Conservation (phyloP, 164 flowering plant species). For the Piper longum region DNA sequence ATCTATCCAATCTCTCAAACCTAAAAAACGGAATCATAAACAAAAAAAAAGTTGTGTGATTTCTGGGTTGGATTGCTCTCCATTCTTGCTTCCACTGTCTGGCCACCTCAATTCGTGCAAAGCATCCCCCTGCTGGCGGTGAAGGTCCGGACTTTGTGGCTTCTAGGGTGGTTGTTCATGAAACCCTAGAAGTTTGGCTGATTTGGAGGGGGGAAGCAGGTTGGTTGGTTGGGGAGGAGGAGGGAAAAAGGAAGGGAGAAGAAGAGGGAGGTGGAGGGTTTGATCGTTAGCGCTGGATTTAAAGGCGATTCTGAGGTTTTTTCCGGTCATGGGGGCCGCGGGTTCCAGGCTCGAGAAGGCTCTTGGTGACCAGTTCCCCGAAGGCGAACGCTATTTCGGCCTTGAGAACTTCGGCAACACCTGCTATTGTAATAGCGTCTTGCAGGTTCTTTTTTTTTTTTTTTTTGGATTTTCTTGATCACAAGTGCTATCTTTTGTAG, state of each 20-base stretch:
- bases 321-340: constrained; percentile 64
- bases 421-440: constrained; percentile 92
- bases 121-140: no score
- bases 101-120: no score
- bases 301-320: not conserved
- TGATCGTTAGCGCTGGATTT: not conserved
- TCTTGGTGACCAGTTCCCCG: constrained; percentile 96
- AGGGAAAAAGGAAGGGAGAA: not conserved
- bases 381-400: constrained; percentile 94
- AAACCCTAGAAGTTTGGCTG: not conserved
- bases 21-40: no score
- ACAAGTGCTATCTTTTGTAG: no score
- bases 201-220: not conserved
- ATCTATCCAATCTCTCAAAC: no score
- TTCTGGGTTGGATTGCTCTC: no score
- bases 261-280: not conserved
- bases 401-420: constrained; percentile 97
- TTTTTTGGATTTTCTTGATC: not conserved
- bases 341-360: constrained; percentile 98
- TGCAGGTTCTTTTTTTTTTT: constrained; percentile 45
- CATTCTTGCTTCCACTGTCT: no score
- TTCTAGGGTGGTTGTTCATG: not conserved
- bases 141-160: no score
- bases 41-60: no score
- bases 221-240: not conserved